Evolutionary conservation across 2,329 filamentous ascomycete genomes (phyloP), one percentile per base, ranked within the genome.

Genomic region (Trichoderma koningiopsis): DNA sequence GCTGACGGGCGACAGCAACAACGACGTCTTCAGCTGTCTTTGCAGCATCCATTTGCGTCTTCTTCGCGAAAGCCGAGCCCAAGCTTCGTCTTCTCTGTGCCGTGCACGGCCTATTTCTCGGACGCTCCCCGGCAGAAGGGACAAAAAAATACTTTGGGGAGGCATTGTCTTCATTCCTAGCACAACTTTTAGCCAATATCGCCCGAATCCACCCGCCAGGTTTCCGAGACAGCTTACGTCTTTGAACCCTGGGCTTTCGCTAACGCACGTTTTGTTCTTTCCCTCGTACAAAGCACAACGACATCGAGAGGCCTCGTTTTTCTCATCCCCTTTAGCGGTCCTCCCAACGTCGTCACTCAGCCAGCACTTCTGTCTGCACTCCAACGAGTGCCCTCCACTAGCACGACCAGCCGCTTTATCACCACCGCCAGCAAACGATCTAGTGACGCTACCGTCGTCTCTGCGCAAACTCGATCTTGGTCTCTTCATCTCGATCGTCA

Each of bases 131-230:
- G 40, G 40, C 40, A 43, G 3, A 43, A n/a, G 40, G 40, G 40
- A 43, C 40, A 43, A 67, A 29, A 40, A 14, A 43, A 59, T 47
- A 66, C 35, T 56, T 53, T 35, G 35, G 53, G 55, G 29, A 63
- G 63, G 55, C 63, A 59, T 59, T 67, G 63, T 52, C 29, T 59
- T 59, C 63, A 58, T 67, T 67, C 63, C 63, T 67, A 52, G 47
- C 47, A 65, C 62, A 47, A n/a, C 62, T 59, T 59, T 49, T 49
- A n/a, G 57, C 57, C n/a, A 40, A 27, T 35, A 59, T 53, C 59
- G 33, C 55, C 63, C 63, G 63, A 67, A 43, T 49, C 63, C 31
- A 31, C 55, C 63, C 63, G 55, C 61, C 40, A 11, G 29, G 14
- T 53, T 53, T 52, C 56, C 63, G 40, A 57, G 57, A 59, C 57